Percentiles rank a stretch among this genome's conserved stretches.
phyloP scores from a whole-genome alignment of 1,284 basidiomycete genomes.

The Tranzscheliella williamsii region DNA sequence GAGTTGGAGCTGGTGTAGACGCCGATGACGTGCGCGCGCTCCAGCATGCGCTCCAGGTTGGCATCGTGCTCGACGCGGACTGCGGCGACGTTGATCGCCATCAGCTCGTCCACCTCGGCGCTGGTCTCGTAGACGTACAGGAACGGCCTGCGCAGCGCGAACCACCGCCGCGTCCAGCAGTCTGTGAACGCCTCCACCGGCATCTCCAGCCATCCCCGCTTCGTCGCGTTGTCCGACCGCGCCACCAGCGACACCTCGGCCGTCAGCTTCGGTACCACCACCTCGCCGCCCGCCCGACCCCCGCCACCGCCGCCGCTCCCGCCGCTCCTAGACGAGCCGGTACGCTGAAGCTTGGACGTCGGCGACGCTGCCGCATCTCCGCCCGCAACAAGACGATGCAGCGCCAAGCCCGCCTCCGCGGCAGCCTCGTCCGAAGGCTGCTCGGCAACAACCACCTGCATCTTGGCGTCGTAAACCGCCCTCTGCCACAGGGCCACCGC shows the following conservation, averaged over 20 bases:
- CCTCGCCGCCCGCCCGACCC: not conserved
- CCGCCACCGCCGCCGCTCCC: not conserved
- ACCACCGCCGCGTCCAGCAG: conserved; percentile 80
- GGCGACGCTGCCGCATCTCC: not conserved
- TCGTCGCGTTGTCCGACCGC: conserved; percentile 75
- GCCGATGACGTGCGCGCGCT: conserved; percentile 58
- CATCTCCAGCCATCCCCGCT: conserved; percentile 79
- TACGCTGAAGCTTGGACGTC: not conserved
- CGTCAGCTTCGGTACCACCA: conserved; percentile 25
- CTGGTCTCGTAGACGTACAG: conserved; percentile 81
- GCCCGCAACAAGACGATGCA: not conserved
- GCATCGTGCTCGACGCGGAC: conserved; percentile 84
- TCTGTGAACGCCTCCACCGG: conserved; percentile 78
- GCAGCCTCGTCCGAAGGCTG: conserved; percentile 5
- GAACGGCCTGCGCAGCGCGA: conserved; percentile 83
- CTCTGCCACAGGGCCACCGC: conserved; percentile 37
- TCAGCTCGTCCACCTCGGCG: conserved; percentile 77
- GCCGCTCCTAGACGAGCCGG: not conserved
- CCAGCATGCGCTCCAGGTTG: conserved; percentile 81
- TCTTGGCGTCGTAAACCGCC: conserved; percentile 25
- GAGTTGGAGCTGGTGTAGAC: conserved; percentile 46
- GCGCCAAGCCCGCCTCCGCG: not conserved
- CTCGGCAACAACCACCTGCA: conserved; percentile 28
- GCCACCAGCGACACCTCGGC: conserved; percentile 37
- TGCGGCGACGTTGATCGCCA: conserved; percentile 77